Conservation (phyloP, 1,284 basidiomycete genomes). For the Cutaneotrichosporon sp. region DNA sequence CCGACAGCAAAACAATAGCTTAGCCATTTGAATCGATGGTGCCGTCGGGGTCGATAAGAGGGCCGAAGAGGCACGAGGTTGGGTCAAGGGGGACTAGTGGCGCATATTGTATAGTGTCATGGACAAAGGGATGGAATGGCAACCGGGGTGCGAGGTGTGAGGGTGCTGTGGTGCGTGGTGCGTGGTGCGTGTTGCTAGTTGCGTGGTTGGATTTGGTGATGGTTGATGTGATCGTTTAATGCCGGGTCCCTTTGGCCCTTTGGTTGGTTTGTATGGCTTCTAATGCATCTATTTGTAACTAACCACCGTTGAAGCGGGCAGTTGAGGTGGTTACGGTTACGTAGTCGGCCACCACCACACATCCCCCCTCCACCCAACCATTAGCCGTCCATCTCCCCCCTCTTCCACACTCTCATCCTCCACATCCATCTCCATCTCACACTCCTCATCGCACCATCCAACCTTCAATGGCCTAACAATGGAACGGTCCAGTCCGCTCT, state of each 20-base stretch:
- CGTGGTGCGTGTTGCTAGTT: no score
- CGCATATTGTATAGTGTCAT: no score
- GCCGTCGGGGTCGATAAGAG: no score
- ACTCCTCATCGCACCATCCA: neutral
- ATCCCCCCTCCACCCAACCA: neutral
- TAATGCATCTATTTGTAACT: neutral
- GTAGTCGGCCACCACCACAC: neutral
- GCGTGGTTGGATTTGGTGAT: no score
- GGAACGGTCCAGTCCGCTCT: slow-evolving; percentile 20
- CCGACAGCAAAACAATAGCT: neutral
- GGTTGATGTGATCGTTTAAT: no score
- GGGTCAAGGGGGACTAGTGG: no score
- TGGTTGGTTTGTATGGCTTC: neutral
- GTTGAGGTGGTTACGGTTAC: neutral
- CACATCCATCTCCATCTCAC: neutral
- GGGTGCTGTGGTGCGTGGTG: no score
- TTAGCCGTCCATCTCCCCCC: neutral
- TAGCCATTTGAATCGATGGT: no score
- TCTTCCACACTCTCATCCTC: neutral
- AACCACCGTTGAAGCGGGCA: neutral
- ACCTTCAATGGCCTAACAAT: slow-evolving; percentile 14
- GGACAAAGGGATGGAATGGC: no score
- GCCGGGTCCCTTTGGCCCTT: no score
- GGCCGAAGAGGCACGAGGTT: no score
- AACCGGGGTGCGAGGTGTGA: no score